Percentiles rank a stretch among this genome's conserved stretches.
Conservation (phyloP, 2,329 filamentous ascomycete species). For the Cytospora piceicola region DNA sequence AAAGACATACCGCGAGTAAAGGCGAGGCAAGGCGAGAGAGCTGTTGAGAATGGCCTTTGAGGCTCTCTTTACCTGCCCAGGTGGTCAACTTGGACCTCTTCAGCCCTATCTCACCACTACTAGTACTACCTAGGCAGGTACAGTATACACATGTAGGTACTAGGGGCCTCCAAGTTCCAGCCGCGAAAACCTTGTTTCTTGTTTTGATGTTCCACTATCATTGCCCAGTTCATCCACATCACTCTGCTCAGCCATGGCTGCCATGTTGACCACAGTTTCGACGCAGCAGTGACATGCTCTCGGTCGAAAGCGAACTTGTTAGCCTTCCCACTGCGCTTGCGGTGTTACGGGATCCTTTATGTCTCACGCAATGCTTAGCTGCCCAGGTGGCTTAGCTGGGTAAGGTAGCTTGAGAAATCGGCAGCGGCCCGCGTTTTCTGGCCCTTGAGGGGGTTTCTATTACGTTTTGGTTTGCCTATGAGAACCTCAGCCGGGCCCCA, state of each 20-base stretch:
- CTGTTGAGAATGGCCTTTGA: background rate
- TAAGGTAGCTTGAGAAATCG: slow-evolving; percentile 3
- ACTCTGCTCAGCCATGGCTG: background rate
- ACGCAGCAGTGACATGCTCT: background rate
- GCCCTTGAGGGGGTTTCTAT: slow-evolving; percentile 28
- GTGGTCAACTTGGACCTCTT: background rate
- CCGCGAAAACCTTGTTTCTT: background rate
- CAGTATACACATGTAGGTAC: background rate
- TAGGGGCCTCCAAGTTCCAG: background rate
- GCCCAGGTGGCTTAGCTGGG: slow-evolving; percentile 1
- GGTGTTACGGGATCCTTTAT: slow-evolving; percentile 1
- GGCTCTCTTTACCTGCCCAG: background rate
- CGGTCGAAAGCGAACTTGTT: background rate
- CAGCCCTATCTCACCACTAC: background rate
- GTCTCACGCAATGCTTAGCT: slow-evolving; percentile 2
- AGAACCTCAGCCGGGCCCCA: slow-evolving; percentile 12
- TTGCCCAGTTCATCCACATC: background rate
- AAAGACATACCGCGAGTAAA: background rate
- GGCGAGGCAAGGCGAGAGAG: background rate
- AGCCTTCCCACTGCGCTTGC: background rate
- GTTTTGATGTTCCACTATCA: background rate
- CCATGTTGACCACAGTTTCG: background rate
- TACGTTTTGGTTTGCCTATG: slow-evolving; percentile 35
- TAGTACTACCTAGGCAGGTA: background rate
- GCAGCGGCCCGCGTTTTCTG: slow-evolving; percentile 18